Conservation (phyloP, 768 basidiomycete species). For the Holtermanniella nyarrowii region DNA sequence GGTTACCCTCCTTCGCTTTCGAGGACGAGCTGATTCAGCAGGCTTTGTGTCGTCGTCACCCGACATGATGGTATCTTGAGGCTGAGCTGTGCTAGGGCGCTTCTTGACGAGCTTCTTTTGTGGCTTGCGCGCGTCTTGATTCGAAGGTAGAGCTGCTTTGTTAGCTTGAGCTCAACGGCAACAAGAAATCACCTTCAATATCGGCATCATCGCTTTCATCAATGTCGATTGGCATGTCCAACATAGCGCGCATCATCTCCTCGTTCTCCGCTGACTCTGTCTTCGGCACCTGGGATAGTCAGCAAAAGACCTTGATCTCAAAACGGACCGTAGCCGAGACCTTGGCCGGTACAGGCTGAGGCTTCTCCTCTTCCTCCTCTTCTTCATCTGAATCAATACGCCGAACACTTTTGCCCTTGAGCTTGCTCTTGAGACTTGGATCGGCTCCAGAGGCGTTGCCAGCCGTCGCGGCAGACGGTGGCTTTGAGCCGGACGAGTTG, state of each 20-base stretch:
- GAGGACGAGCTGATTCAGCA: conserved; percentile 2
- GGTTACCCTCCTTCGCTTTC: conserved; percentile 27
- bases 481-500: background rate
- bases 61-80: background rate
- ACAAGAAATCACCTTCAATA: background rate
- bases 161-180: background rate
- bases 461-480: background rate
- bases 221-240: conserved; percentile 22
- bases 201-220: conserved; percentile 3
- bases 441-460: background rate
- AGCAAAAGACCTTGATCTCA: too few species aligned
- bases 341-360: background rate
- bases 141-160: background rate
- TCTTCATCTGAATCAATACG: background rate
- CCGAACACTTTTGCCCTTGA: background rate
- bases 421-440: too few species aligned
- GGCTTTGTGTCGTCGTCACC: background rate
- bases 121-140: background rate
- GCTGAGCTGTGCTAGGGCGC: conserved; percentile 1
- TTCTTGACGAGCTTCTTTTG: conserved; percentile 3
- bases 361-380: background rate
- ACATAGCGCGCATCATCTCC: conserved; percentile 37
- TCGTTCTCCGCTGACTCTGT: conserved; percentile 13
- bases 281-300: background rate
- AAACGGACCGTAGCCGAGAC: background rate